Conservation (phyloP, 2,329 filamentous ascomycete species). For the Tolypocladium tropicale region DNA sequence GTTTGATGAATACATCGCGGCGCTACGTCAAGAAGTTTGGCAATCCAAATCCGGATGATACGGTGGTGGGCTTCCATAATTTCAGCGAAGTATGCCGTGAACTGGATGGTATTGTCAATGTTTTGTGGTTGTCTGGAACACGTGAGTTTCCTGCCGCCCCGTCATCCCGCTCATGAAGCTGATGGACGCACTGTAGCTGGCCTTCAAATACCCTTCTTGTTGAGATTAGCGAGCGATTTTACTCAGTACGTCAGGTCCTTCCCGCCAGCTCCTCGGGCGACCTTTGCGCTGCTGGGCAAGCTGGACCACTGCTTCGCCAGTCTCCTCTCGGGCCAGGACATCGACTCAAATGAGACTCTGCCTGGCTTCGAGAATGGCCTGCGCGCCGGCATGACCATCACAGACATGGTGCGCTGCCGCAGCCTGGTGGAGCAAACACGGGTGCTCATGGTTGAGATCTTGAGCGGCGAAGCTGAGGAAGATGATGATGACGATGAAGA, state of each 20-base stretch:
- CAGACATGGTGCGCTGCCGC: slow-evolving; percentile 81
- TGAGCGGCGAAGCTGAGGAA: slow-evolving; percentile 38
- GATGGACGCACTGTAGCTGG: slow-evolving; percentile 41
- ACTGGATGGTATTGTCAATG: slow-evolving; percentile 63
- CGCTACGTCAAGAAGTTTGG: slow-evolving; percentile 52
- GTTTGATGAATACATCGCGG: slow-evolving; percentile 41
- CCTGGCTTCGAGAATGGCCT: slow-evolving; percentile 58
- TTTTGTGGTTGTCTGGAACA: slow-evolving; percentile 80
- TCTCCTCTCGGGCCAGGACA: slow-evolving; percentile 57
- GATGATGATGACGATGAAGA: slow-evolving; percentile 23
- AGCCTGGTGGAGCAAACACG: slow-evolving; percentile 71
- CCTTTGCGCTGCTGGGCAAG: slow-evolving; percentile 64
- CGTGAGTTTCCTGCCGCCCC: slow-evolving; percentile 43
- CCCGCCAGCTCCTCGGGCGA: slow-evolving; percentile 46
- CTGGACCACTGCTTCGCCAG: slow-evolving; percentile 77
- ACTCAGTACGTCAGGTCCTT: slow-evolving; percentile 66
- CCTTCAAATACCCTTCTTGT: slow-evolving; percentile 74
- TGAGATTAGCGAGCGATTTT: slow-evolving; percentile 65
- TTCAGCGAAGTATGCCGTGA: slow-evolving; percentile 66
- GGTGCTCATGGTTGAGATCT: slow-evolving; percentile 56
- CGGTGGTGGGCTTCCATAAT: slow-evolving; percentile 41
- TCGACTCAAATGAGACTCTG: slow-evolving; percentile 52
- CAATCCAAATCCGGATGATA: slow-evolving; percentile 32
- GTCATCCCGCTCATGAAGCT: neutral
- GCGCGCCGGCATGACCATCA: slow-evolving; percentile 58